A percentile compares a stretch with the other conserved stretches of the same genome.
Evolutionary conservation across 768 basidiomycete species (phyloP).

Genomic region (Hericium erinaceus): DNA sequence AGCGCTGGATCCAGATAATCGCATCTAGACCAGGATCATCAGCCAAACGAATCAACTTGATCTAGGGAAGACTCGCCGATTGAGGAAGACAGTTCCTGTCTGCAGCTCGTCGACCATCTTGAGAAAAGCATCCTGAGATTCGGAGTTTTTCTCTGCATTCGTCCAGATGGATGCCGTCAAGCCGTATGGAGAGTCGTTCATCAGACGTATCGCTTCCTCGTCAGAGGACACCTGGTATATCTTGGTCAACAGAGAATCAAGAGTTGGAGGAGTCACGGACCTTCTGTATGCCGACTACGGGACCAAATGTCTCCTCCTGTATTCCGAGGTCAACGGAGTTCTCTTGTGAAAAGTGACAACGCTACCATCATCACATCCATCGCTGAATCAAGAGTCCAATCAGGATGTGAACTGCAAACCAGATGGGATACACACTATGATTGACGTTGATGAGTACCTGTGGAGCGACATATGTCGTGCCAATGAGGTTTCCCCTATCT

Average conservation of each 20-base stretch:
- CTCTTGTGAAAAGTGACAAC: not conserved
- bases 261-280: slow-evolving; percentile 27
- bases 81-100: slow-evolving; percentile 90
- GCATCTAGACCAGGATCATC: slow-evolving; percentile 35
- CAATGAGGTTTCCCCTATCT: slow-evolving; percentile 19
- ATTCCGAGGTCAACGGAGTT: not conserved
- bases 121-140: slow-evolving; percentile 64
- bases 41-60: not conserved
- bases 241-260: not conserved
- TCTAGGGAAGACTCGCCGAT: slow-evolving; percentile 45
- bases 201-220: slow-evolving; percentile 79
- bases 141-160: slow-evolving; percentile 44
- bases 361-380: slow-evolving; percentile 90
- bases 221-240: slow-evolving; percentile 60
- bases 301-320: slow-evolving; percentile 88
- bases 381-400: slow-evolving; percentile 29
- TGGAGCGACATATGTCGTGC: slow-evolving; percentile 82
- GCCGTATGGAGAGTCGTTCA: slow-evolving; percentile 96
- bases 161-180: slow-evolving; percentile 96
- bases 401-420: not conserved
- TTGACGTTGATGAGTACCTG: slow-evolving; percentile 86
- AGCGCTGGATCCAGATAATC: slow-evolving; percentile 91
- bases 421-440: slow-evolving; percentile 51
- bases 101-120: slow-evolving; percentile 62
- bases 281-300: slow-evolving; percentile 89